Base-by-base conservation (phyloP, 2,329 filamentous ascomycete genomes). In the Microdochium nivale region DNA sequence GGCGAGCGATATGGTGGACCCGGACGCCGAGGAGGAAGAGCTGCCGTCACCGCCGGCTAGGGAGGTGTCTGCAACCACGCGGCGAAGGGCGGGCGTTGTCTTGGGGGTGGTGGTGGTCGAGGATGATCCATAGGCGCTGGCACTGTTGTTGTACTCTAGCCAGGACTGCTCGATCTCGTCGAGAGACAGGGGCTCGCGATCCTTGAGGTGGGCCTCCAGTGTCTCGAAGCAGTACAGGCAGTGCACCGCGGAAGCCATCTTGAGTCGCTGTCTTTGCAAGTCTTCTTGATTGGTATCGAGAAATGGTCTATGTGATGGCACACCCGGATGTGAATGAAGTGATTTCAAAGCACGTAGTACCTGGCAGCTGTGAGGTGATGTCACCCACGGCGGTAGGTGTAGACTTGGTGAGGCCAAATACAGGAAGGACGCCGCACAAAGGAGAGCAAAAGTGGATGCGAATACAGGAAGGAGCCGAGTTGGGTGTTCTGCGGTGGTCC, bases 201-300 rank as follows among this genome's bases (percentile, higher is more conserved):
- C 73, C 59, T 89, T 80, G 59, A 95, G 88, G 54, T 83, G 80
- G 51, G 91, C 86, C 49, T 82, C 78, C 35, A 99, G 83, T 40
- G 78, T 78, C 71, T 99, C 94, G 76, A 99, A 97, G 75, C 91
- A 96, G 70, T 86, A 91, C 63, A 92, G 83, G 70, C 91, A 96
- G 70, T 97, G 92, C 54, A 85, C 86, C 61, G 81, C 71, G 52
- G 87, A 86, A 48, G 94, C 92, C 92, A 97, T 97, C 30, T 44
- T 55, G 54, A 43, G n/a, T n/a, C n/a, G n/a, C n/a, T n/a, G n/a
- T n/a, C n/a, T n/a, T n/a, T n/a, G n/a, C n/a, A n/a, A n/a, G n/a
- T n/a, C n/a, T n/a, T n/a, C n/a, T 30, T 30, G 27, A 30, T 5
- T 30, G 27, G n/a, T 53, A 3, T 49, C 49, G 32, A 30, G 27